Percentiles rank a stretch among this genome's conserved stretches.
phyloP scores from a whole-genome alignment of 345 rosid species.

The Lepidium africanum region DNA sequence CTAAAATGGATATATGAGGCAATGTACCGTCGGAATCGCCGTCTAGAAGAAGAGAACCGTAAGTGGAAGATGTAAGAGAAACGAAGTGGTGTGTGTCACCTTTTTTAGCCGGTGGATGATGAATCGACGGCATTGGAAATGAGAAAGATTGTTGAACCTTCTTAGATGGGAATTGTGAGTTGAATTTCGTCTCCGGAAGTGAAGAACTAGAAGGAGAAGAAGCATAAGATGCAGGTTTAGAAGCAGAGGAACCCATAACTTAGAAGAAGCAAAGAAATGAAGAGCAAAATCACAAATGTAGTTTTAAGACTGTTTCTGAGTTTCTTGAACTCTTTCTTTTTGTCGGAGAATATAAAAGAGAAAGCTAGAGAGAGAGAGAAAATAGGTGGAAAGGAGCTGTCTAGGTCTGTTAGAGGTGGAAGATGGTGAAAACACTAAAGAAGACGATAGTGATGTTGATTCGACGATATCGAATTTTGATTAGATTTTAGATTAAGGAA shows the following conservation, averaged over 20 bases:
- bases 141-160: constrained; percentile 41
- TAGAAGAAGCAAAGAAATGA: neutral
- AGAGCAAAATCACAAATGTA: neutral
- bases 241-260: constrained; percentile 71
- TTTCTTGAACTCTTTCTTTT: constrained; percentile 4
- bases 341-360: constrained; percentile 24
- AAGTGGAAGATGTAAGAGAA: constrained; percentile 71
- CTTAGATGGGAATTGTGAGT: neutral
- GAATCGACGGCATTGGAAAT: constrained; percentile 57
- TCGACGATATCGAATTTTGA: neutral
- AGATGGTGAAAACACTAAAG: constrained; percentile 23
- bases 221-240: constrained; percentile 33
- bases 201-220: neutral
- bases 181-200: constrained; percentile 9
- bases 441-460: constrained; percentile 20
- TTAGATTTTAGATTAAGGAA: neutral
- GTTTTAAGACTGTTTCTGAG: neutral
- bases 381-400: constrained; percentile 42
- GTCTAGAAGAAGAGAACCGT: constrained; percentile 59
- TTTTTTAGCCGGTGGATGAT: constrained; percentile 69
- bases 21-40: constrained; percentile 13
- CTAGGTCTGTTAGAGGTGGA: constrained; percentile 37
- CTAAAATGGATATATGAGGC: constrained; percentile 14
- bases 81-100: constrained; percentile 89
- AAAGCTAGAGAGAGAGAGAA: constrained; percentile 24